phyloP scores from a whole-genome alignment of 495 filamentous ascomycete genomes.

The Neurospora sublineolata region DNA sequence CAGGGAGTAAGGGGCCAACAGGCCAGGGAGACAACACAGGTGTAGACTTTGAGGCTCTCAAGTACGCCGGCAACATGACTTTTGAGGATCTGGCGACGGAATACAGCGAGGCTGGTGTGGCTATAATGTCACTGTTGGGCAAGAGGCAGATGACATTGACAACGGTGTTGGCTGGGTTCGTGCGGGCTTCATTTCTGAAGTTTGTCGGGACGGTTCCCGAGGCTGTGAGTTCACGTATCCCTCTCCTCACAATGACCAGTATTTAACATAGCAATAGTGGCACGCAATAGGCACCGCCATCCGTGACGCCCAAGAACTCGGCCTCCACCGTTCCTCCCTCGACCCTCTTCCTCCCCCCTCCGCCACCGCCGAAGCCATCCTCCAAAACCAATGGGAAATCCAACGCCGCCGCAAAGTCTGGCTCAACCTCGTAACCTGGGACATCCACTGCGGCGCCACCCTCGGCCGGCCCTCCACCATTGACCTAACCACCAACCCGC shows the following conservation, averaged over 20 bases:
- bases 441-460: conserved; percentile 47
- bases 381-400: conserved; percentile 42
- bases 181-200: conserved; percentile 37
- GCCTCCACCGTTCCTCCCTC: conserved; percentile 40
- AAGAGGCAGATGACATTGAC: conserved; percentile 43
- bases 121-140: conserved; percentile 41
- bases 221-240: conserved; percentile 17
- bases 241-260: not conserved
- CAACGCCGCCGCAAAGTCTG: conserved; percentile 43
- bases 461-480: conserved; percentile 48
- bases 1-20: not conserved
- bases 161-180: conserved; percentile 45
- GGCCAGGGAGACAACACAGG: not conserved
- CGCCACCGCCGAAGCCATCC: conserved; percentile 29
- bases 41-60: conserved; percentile 33
- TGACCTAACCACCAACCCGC: conserved; percentile 30
- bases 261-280: conserved; percentile 32
- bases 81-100: conserved; percentile 47
- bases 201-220: conserved; percentile 40
- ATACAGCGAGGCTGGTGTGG: conserved; percentile 45
- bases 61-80: conserved; percentile 47
- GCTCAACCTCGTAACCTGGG: conserved; percentile 47
- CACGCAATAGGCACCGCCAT: conserved; percentile 47
- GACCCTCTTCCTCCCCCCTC: conserved; percentile 23
- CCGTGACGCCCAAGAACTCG: conserved; percentile 52